Conservation (phyloP, 371 early-diverging fungal species). For the Mucor irregularis region DNA sequence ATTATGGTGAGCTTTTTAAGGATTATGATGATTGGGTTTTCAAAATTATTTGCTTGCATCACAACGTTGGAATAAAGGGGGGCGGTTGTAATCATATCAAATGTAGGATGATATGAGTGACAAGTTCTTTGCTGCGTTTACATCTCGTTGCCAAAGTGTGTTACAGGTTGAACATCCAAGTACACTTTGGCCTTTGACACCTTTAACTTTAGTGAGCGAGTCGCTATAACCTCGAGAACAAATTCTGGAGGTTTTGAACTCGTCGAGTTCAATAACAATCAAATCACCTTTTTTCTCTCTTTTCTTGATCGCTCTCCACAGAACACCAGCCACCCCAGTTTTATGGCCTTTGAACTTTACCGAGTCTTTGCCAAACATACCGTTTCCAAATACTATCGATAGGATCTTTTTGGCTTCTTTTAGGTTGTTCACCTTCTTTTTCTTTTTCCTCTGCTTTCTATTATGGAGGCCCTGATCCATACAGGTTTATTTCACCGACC, state of each 20-base stretch:
- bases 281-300: background rate
- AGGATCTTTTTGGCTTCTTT: too few relatives aligned
- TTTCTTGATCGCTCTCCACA: background rate
- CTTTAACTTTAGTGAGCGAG: too few relatives aligned
- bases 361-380: background rate
- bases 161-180: background rate
- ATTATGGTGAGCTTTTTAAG: too few relatives aligned
- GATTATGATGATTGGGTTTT: too few relatives aligned
- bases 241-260: background rate
- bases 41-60: too few relatives aligned
- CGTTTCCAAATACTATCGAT: too few relatives aligned
- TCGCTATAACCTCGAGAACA: background rate
- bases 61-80: too few relatives aligned
- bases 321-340: background rate
- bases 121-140: constrained; percentile 4
- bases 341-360: background rate
- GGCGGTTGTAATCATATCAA: background rate
- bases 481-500: too few relatives aligned
- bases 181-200: background rate
- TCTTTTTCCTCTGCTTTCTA: too few relatives aligned
- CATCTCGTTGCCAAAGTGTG: constrained; percentile 4
- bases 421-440: too few relatives aligned
- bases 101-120: background rate
- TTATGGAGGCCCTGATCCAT: too few relatives aligned
- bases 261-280: background rate